Percentiles rank a stretch among this genome's conserved stretches.
Conservation (phyloP, 73 alveolate genomes). For the Blepharisma stoltei region DNA sequence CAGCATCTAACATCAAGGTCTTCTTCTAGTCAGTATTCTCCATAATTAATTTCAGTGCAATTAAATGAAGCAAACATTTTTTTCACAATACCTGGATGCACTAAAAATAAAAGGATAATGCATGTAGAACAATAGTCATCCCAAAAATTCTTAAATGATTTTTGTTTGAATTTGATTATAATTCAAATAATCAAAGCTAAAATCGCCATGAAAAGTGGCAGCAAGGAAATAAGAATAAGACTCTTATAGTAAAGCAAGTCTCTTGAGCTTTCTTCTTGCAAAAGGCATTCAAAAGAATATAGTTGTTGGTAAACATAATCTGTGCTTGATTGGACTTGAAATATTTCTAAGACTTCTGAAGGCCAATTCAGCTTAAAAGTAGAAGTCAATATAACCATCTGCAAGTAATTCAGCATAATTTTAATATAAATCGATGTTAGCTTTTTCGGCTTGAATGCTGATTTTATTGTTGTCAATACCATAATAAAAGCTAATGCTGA, state of each 20-base stretch:
- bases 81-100: conserved; percentile 52
- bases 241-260: conserved; percentile 36
- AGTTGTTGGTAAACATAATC: neutral
- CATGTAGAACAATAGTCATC: conserved; percentile 41
- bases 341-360: neutral
- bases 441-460: conserved; percentile 42
- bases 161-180: conserved; percentile 25
- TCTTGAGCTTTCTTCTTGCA: conserved; percentile 32
- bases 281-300: conserved; percentile 48
- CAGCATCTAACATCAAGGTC: conserved; percentile 47
- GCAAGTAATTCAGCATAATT: conserved; percentile 54
- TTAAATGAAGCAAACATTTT: conserved; percentile 53
- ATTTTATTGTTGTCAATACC: conserved; percentile 39
- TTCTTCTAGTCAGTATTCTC: conserved; percentile 33
- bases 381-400: conserved; percentile 48
- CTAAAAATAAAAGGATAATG: conserved; percentile 48
- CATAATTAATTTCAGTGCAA: conserved; percentile 49
- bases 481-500: conserved; percentile 22
- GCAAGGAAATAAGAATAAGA: conserved; percentile 36
- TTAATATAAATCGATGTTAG: conserved; percentile 53
- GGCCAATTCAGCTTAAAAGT: conserved; percentile 70
- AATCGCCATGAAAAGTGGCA: conserved; percentile 39
- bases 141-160: conserved; percentile 35
- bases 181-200: conserved; percentile 36
- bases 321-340: neutral